phyloP scores from a whole-genome alignment of 441 rosid genomes.

The Gossypium trilobum region DNA sequence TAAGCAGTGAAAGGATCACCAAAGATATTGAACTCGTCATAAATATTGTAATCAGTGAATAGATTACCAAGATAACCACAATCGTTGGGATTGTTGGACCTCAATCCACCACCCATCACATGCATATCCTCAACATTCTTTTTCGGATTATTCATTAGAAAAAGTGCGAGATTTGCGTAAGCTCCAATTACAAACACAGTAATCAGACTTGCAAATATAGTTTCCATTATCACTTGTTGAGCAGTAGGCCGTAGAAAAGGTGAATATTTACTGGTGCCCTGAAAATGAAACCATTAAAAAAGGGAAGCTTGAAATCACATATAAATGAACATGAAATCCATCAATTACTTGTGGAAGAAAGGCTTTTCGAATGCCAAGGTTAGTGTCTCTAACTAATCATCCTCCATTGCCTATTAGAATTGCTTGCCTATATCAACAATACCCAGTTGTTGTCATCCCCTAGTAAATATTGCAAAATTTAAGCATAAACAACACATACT shows the following conservation, averaged over 20 bases:
- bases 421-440: slow-evolving; percentile 78
- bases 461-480: slow-evolving; percentile 10
- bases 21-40: slow-evolving; percentile 76
- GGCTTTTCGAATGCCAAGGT: slow-evolving; percentile 52
- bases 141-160: slow-evolving; percentile 69
- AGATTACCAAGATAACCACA: slow-evolving; percentile 65
- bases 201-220: slow-evolving; percentile 56
- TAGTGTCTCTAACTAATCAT: slow-evolving; percentile 10
- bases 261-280: slow-evolving; percentile 66
- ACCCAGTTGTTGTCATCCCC: slow-evolving; percentile 49
- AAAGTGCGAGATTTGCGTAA: slow-evolving; percentile 64
- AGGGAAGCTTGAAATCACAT: background rate
- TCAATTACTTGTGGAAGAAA: slow-evolving; percentile 54
- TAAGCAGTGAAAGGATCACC: slow-evolving; percentile 83
- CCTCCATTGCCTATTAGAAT: slow-evolving; percentile 69
- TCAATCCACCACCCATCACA: slow-evolving; percentile 29
- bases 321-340: background rate
- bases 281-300: slow-evolving; percentile 10
- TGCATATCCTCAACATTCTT: slow-evolving; percentile 47
- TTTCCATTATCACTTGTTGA: slow-evolving; percentile 59
- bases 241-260: slow-evolving; percentile 69
- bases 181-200: slow-evolving; percentile 44
- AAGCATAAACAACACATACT: background rate
- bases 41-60: slow-evolving; percentile 65
- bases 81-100: slow-evolving; percentile 49